A percentile compares a stretch with the other conserved stretches of the same genome.
Evolutionary conservation across 805 yeast genomes (phyloP).

Genomic region (Ogataea glucozyma): DNA sequence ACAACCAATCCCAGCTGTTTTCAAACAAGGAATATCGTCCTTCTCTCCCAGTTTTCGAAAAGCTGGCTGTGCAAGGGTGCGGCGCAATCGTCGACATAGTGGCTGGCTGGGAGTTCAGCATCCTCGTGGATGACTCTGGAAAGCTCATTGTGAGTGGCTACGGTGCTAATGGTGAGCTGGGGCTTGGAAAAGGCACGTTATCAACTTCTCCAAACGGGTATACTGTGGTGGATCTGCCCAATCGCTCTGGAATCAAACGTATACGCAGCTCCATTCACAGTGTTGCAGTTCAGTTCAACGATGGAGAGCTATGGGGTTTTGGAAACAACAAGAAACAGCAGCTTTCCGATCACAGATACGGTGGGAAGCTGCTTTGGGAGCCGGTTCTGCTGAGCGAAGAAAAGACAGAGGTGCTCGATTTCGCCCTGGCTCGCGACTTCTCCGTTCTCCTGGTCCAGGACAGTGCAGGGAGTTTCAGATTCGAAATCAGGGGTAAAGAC

Average conservation of each 20-base stretch:
- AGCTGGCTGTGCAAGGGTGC: constrained; percentile 7
- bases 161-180: constrained; percentile 78
- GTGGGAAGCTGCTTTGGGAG: constrained; percentile 25
- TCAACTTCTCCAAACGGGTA: no score
- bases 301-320: constrained; percentile 61
- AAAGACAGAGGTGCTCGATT: constrained; percentile 15
- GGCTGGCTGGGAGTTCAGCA: constrained; percentile 81
- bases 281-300: constrained; percentile 38
- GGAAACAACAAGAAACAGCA: constrained; percentile 69
- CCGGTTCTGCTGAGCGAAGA: constrained; percentile 22
- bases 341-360: constrained; percentile 31
- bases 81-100: constrained; percentile 47
- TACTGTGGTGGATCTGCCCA: constrained; percentile 11
- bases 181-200: constrained; percentile 39
- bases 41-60: constrained; percentile 12
- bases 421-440: constrained; percentile 59
- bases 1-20: constrained; percentile 23
- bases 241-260: constrained; percentile 10
- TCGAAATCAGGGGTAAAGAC: constrained; percentile 38
- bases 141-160: constrained; percentile 55
- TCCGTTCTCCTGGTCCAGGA: constrained; percentile 39
- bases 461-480: not conserved
- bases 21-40: not conserved
- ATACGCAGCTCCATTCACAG: constrained; percentile 47
- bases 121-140: constrained; percentile 45